phyloP scores from a whole-genome alignment of 805 yeast genomes.

The Kluyveromyces siamensis region DNA sequence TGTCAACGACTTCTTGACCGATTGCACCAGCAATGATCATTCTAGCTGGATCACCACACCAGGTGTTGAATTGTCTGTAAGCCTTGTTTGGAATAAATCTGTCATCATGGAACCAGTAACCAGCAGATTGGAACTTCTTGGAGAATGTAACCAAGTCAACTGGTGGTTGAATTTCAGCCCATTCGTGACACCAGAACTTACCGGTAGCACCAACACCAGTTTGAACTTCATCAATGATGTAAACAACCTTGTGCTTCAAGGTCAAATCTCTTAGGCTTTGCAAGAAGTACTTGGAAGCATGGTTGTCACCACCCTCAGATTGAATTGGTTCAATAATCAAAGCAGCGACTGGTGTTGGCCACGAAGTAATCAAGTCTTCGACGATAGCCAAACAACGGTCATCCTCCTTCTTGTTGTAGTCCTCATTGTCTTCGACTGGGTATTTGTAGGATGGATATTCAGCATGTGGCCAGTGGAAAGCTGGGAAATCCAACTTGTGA shows the following conservation, averaged over 20 bases:
- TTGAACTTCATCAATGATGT: slow-evolving; percentile 67
- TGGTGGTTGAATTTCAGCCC: slow-evolving; percentile 50
- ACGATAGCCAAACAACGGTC: slow-evolving; percentile 69
- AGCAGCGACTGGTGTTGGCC: slow-evolving; percentile 80
- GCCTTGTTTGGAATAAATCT: slow-evolving; percentile 50
- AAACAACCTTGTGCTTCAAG: slow-evolving; percentile 43
- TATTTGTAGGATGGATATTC: slow-evolving; percentile 79
- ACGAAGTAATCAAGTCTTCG: slow-evolving; percentile 56
- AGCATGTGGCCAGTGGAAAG: slow-evolving; percentile 96
- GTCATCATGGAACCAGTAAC: slow-evolving; percentile 55
- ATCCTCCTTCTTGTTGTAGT: slow-evolving; percentile 68
- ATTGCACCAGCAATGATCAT: slow-evolving; percentile 56
- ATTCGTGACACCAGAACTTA: slow-evolving; percentile 66
- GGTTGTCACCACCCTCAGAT: slow-evolving; percentile 73
- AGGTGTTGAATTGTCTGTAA: slow-evolving; percentile 66
- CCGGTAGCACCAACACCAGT: slow-evolving; percentile 72
- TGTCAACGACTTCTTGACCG: slow-evolving; percentile 42
- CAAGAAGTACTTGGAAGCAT: slow-evolving; percentile 52
- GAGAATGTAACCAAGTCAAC: slow-evolving; percentile 66
- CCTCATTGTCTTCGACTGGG: slow-evolving; percentile 64
- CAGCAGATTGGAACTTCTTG: slow-evolving; percentile 67
- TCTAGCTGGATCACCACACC: slow-evolving; percentile 72
- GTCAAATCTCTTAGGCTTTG: slow-evolving; percentile 56
- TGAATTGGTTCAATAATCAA: slow-evolving; percentile 82
- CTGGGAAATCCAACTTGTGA: slow-evolving; percentile 87